Base-by-base conservation (phyloP, 1,284 basidiomycete genomes). In the Volvariella volvacea region DNA sequence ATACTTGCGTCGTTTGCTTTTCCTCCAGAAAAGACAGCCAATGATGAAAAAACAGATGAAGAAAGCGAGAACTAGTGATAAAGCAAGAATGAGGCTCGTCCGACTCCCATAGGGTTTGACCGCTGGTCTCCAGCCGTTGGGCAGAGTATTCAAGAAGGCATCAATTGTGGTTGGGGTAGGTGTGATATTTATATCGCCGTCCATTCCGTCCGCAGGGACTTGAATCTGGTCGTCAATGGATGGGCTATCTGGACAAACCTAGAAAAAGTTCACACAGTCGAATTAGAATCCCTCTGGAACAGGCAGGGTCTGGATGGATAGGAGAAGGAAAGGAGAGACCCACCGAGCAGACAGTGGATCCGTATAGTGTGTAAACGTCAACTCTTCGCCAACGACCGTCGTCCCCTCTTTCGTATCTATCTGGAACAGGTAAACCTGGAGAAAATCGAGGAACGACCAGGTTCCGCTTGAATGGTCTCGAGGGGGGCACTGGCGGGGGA, bases 381-480 rank as follows among this genome's bases (percentile, higher is more conserved):
- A 71, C 68, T 59, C 71, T 78, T 47, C 74, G 69, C 83, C 83
- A 87, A 44, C 64, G 58, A 10, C 74, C 78, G 65, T 84, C 82
- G n/a, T 61, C 43, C 14, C 67, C 78, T 52, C 69, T 55, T 43
- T 67, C 64, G 59, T 72, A 87, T 56, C 68, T 78, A 59, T 77
- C 73, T 25, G 84, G 78, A 21, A 83, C 50, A 46, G 52, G 48
- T 44, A 55, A 55, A 33, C 43, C 40, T 19, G 44, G 30, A 15
- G 39, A 42, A n/a, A 22, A 47, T 17, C 38, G 39, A 28, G 25
- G 25, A 12, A 28, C 25, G 25, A 28, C 25, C 25, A 12, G 25
- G 25, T 12, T 28, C 21, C 2, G 49, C 30, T 42, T 39, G 38
- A 41, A 30, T 4, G 41, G 10, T 30, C 43, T 41, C 39, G 41